phyloP scores from a whole-genome alignment of 148 eudicot species.

The Dysphania ambrosioides region DNA sequence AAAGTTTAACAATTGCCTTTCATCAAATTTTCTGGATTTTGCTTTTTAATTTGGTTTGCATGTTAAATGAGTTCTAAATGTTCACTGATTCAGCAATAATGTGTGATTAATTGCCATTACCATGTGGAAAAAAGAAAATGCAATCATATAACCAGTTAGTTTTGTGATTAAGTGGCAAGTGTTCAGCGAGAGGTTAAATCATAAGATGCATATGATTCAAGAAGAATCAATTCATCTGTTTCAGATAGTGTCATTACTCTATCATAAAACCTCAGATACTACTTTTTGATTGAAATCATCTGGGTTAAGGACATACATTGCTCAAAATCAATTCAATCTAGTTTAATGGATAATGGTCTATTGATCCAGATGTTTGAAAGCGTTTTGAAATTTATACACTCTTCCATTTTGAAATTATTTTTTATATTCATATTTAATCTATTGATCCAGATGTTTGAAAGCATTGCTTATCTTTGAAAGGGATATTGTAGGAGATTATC shows the following conservation, averaged over 20 bases:
- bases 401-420: too few species aligned
- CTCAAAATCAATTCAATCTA: background rate
- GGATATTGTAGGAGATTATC: background rate
- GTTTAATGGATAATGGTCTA: background rate
- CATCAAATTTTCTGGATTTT: background rate
- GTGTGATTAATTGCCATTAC: background rate
- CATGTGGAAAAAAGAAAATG: too few species aligned
- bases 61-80: background rate
- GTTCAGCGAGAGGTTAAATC: background rate
- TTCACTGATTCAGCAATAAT: slow-evolving; percentile 1
- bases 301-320: background rate
- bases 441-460: background rate
- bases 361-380: too few species aligned
- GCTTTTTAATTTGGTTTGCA: slow-evolving; percentile 2
- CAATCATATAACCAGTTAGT: background rate
- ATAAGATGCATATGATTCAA: background rate
- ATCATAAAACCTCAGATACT: background rate
- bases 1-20: slow-evolving; percentile 1
- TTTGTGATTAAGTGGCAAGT: background rate
- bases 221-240: background rate
- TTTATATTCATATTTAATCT: too few species aligned
- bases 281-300: background rate
- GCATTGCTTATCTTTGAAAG: background rate
- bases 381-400: too few species aligned
- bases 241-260: background rate